Percentiles rank a stretch among this genome's conserved stretches.
Evolutionary conservation across 2,329 filamentous ascomycete genomes (phyloP).

Genomic region (Epichloe glyceriae): DNA sequence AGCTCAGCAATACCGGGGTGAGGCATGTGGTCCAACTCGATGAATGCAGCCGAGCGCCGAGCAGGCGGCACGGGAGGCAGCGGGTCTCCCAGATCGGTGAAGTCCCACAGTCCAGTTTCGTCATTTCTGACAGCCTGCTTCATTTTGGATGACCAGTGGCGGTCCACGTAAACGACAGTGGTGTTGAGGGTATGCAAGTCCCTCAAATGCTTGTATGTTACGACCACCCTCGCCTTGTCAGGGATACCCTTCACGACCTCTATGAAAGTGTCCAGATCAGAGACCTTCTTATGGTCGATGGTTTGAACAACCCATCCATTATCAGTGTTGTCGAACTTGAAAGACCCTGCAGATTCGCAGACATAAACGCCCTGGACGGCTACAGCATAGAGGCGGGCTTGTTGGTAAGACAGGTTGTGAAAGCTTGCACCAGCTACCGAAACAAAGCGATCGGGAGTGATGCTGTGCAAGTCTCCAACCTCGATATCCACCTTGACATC

Average conservation of each 20-base stretch:
- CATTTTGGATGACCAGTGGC: constrained; percentile 95
- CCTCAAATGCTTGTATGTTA: constrained; percentile 89
- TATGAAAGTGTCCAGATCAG: constrained; percentile 77
- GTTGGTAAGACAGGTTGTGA: constrained; percentile 93
- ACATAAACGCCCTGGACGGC: constrained; percentile 86
- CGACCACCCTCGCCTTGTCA: constrained; percentile 69
- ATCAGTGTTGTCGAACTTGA: constrained; percentile 81
- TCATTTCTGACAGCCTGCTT: constrained; percentile 86
- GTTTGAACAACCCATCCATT: constrained; percentile 91
- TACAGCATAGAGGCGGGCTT: constrained; percentile 90
- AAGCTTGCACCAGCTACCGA: constrained; percentile 89
- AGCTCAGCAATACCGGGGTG: constrained; percentile 87
- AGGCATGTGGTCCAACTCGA: constrained; percentile 76
- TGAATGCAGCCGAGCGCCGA: constrained; percentile 74
- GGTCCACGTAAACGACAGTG: constrained; percentile 80
- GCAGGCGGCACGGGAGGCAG: constrained; percentile 61
- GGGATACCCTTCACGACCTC: constrained; percentile 83
- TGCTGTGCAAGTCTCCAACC: constrained; percentile 82
- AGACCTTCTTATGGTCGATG: constrained; percentile 82
- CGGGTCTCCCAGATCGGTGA: constrained; percentile 69
- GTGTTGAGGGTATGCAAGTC: constrained; percentile 93
- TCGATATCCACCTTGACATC: constrained; percentile 73
- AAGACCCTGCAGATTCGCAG: constrained; percentile 88
- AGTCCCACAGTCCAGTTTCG: constrained; percentile 84
- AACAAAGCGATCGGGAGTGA: constrained; percentile 92